Conservation (phyloP, 805 yeast genomes). For the Saccharomycopsis synnaedendra region DNA sequence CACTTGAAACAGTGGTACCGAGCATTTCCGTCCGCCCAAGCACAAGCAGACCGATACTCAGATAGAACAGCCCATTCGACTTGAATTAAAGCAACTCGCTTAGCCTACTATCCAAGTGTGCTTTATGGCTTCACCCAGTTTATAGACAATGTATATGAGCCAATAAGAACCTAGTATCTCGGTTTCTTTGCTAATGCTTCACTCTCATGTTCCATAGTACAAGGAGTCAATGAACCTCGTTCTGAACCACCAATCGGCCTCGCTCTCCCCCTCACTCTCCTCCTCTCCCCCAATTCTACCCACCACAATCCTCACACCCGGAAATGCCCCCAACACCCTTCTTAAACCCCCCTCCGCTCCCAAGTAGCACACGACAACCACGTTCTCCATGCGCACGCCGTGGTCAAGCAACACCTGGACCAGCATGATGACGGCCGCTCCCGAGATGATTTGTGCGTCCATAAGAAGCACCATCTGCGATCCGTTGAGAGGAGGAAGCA, state of each 20-base stretch:
- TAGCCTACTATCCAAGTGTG: no score
- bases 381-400: slow-evolving; percentile 47
- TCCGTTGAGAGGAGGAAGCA: slow-evolving; percentile 37
- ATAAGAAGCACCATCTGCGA: slow-evolving; percentile 47
- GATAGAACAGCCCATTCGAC: no score
- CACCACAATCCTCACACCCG: slow-evolving; percentile 53
- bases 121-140: no score
- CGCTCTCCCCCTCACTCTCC: slow-evolving; percentile 20
- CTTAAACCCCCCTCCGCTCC: slow-evolving; percentile 74
- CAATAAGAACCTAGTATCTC: no score
- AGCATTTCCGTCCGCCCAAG: no score
- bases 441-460: slow-evolving; percentile 84
- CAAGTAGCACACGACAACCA: slow-evolving; percentile 57
- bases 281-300: slow-evolving; percentile 46
- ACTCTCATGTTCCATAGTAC: slow-evolving; percentile 56
- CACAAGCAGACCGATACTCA: no score
- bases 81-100: no score
- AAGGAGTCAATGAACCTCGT: slow-evolving; percentile 61
- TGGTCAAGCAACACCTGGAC: slow-evolving; percentile 80
- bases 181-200: neutral
- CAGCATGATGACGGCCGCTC: slow-evolving; percentile 94
- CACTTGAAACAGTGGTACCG: no score
- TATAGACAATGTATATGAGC: no score
- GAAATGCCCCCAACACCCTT: slow-evolving; percentile 65
- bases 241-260: slow-evolving; percentile 48